A percentile compares a stretch with the other conserved stretches of the same genome.
These are phyloP conservation scores for Yamadazyma taylorii DNA, from an alignment of 1,139 yeast genomes.

Conservation along the genomic window DNA sequence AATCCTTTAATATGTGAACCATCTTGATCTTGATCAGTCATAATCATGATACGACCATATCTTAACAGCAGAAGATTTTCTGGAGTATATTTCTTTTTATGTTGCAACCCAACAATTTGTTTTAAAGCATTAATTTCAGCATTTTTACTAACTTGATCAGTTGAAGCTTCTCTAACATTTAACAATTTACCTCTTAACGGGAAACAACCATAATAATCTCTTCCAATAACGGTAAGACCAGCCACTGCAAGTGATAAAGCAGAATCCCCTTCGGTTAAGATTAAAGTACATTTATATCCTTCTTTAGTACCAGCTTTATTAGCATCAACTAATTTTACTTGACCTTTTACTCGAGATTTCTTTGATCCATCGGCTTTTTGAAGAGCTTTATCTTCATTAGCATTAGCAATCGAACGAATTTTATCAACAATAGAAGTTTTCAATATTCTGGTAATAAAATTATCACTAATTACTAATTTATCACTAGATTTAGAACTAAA, in stretches of 20 bases:
- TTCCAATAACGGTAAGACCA: conserved; percentile 92
- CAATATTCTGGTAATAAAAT: conserved; percentile 65
- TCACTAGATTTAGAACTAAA: conserved; percentile 76
- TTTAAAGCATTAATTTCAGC: conserved; percentile 94
- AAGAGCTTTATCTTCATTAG: conserved; percentile 84
- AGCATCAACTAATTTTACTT: conserved; percentile 92
- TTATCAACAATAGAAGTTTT: conserved; percentile 83
- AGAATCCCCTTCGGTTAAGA: conserved; percentile 96
- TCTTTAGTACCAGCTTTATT: conserved; percentile 95
- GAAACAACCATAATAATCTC: conserved; percentile 93
- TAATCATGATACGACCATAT: conserved; percentile 96
- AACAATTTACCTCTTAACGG: conserved; percentile 94
- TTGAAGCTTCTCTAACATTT: conserved; percentile 94
- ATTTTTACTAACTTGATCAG: conserved; percentile 90
- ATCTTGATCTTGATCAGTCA: conserved; percentile 99
- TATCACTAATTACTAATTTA: conserved; percentile 67
- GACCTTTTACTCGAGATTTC: conserved; percentile 83
- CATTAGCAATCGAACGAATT: conserved; percentile 77
- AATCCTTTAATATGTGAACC: conserved; percentile 98
- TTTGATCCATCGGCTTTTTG: conserved; percentile 90
- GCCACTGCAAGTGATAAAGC: conserved; percentile 92
- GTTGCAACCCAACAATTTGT: conserved; percentile 94
- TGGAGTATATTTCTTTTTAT: conserved; percentile 69
- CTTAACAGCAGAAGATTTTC: conserved; percentile 73
- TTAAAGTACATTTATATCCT: conserved; percentile 87